These are phyloP conservation scores for Boletus subparvulus DNA, from an alignment of 768 basidiomycete genomes.

Conservation along the genomic window DNA sequence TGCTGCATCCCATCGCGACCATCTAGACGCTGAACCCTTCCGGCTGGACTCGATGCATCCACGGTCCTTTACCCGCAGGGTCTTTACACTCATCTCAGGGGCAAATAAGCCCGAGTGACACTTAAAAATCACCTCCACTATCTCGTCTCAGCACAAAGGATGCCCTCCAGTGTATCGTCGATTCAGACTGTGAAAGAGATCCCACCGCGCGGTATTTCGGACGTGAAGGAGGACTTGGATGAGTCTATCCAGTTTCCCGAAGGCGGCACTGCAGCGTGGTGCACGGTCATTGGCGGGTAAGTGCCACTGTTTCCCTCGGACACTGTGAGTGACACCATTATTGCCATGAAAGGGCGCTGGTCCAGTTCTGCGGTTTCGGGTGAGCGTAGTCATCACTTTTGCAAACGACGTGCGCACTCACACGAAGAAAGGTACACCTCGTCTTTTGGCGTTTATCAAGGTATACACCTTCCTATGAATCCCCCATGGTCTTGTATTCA, in stretches of 20 bases:
- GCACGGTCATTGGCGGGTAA: constrained; percentile 24
- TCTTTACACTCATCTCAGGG: background rate
- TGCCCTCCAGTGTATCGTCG: constrained; percentile 4
- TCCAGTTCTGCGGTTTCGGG: constrained; percentile 37
- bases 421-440: constrained; percentile 27
- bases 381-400: background rate
- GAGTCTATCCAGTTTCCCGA: constrained; percentile 20
- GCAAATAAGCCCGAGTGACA: background rate
- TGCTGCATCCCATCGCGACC: background rate
- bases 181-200: background rate
- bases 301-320: background rate
- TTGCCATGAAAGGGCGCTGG: constrained; percentile 23
- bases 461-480: constrained; percentile 6
- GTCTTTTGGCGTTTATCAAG: constrained; percentile 44
- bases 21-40: background rate
- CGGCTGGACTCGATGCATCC: background rate
- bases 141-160: background rate
- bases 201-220: background rate
- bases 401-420: background rate
- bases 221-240: background rate
- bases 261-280: constrained; percentile 30
- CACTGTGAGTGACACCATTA: background rate
- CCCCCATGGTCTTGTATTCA: background rate
- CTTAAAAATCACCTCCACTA: background rate
- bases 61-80: background rate